Evolutionary conservation across 352 stramenopile species (phyloP), one percentile per base, ranked within the genome.

Genomic region (Phytophthora uliginosa): DNA sequence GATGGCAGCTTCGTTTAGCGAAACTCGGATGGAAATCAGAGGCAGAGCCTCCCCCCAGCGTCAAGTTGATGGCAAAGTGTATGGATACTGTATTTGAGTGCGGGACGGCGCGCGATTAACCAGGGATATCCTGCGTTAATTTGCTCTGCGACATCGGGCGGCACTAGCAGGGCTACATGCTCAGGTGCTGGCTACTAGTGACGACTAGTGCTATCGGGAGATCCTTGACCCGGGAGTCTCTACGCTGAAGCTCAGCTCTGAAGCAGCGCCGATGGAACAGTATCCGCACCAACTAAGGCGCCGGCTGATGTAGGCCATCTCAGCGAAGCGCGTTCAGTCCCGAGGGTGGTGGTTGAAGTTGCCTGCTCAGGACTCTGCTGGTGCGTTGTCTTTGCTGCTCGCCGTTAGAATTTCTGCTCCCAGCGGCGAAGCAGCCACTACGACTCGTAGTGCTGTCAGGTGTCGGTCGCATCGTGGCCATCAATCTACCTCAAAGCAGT

Each of bases 301-400:
- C 18, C 42, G 17, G 7, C 42, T 20, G 42, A 50, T 50, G 42
- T 50, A 22, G 0, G 42, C 5, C 42, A 50, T 50, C 42, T 50
- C 42, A 50, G 42, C 42, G 42, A 50, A 50, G 42, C 9, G 40
- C 13, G 40, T 22, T 50, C 18, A 17, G 38, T 47, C 38, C 38
- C 38, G 38, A 48, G 22, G 31, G 52, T 57, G 51, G 66, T 68
- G 66, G 68, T 75, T 75, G 68, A 75, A 75, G 54, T 66, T 71
- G 45, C n/a, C 28, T 62, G 26, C 22, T 42, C 36, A 15, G 4
- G 42, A 50, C 15, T 20, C 42, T 62, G 45, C 50, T 57, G 52
- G 61, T 52, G 62, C 62, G 48, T 52, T 28, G 68, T 75, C 62
- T 75, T 67, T 75, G 61, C 42, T 50, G 36, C 61, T 26, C 59